Evolutionary conservation across 1,284 basidiomycete species (phyloP).

Genomic region (Takashimella tepidaria): DNA sequence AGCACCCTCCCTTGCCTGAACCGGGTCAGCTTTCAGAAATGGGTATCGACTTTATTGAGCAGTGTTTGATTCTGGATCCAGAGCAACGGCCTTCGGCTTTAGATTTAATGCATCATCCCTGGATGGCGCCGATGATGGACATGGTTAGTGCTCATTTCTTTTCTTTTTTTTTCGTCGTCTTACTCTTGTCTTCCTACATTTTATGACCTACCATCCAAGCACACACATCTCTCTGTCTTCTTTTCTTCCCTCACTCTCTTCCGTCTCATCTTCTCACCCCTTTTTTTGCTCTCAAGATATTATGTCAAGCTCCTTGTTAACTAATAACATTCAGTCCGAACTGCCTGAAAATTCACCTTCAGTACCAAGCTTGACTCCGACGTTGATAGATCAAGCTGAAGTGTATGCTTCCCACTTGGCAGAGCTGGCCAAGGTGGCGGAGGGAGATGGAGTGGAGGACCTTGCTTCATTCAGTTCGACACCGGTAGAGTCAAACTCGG

Average conservation of each 20-base stretch:
- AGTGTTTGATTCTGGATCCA: conserved; percentile 86
- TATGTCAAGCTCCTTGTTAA: too few relatives aligned
- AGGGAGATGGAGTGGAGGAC: neutral
- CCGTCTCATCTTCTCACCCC: too few relatives aligned
- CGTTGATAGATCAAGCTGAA: neutral
- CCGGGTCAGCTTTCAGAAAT: conserved; percentile 78
- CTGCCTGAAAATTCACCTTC: conserved; percentile 5
- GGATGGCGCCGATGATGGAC: conserved; percentile 59
- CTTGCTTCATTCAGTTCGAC: neutral
- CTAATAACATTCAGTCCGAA: neutral
- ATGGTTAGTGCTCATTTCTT: conserved; percentile 27
- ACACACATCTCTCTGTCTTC: too few relatives aligned
- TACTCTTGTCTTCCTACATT: neutral
- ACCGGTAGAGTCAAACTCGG: neutral
- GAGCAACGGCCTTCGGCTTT: conserved; percentile 73
- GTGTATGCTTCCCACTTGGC: neutral
- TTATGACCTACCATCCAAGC: too few relatives aligned
- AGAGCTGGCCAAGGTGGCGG: neutral
- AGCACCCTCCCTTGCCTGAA: conserved; percentile 93
- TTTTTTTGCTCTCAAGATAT: too few relatives aligned
- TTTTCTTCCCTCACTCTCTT: too few relatives aligned
- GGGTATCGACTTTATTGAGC: conserved; percentile 91
- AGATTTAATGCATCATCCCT: conserved; percentile 82
- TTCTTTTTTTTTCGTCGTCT: neutral
- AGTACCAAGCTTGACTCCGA: conserved; percentile 7